Conservation (phyloP, 106 monocot species). For the Ottelia alismoides region DNA sequence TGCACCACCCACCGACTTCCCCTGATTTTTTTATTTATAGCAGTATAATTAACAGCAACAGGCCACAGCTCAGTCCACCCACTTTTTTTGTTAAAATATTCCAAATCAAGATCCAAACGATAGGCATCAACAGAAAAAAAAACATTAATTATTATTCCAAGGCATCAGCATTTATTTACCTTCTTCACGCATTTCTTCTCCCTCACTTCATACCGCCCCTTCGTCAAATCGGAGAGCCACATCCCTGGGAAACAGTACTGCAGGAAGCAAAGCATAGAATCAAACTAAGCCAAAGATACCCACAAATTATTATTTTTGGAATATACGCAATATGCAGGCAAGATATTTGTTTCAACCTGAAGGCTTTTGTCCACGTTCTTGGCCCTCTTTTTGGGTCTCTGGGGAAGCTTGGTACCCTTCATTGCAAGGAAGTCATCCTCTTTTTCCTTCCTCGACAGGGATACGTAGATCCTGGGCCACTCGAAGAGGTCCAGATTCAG, state of each 20-base stretch:
- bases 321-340: no score
- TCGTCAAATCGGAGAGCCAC: slow-evolving; percentile 79
- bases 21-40: no score
- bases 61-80: no score
- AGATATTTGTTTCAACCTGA: slow-evolving; percentile 42
- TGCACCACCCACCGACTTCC: no score
- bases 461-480: slow-evolving; percentile 80
- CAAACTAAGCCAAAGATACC: no score
- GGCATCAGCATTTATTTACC: slow-evolving; percentile 27
- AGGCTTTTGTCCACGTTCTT: slow-evolving; percentile 67
- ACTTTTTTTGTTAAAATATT: no score
- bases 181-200: slow-evolving; percentile 90
- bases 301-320: no score
- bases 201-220: slow-evolving; percentile 67
- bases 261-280: no score
- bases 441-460: slow-evolving; percentile 81
- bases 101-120: no score
- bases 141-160: no score
- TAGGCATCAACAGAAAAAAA: no score
- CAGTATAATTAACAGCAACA: no score
- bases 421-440: slow-evolving; percentile 83
- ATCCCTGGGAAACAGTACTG: slow-evolving; percentile 80
- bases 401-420: slow-evolving; percentile 81
- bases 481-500: slow-evolving; percentile 48
- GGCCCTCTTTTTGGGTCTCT: slow-evolving; percentile 72